Base-by-base conservation (phyloP, 495 filamentous ascomycete genomes). In the Hapsidospora chrysogenum region DNA sequence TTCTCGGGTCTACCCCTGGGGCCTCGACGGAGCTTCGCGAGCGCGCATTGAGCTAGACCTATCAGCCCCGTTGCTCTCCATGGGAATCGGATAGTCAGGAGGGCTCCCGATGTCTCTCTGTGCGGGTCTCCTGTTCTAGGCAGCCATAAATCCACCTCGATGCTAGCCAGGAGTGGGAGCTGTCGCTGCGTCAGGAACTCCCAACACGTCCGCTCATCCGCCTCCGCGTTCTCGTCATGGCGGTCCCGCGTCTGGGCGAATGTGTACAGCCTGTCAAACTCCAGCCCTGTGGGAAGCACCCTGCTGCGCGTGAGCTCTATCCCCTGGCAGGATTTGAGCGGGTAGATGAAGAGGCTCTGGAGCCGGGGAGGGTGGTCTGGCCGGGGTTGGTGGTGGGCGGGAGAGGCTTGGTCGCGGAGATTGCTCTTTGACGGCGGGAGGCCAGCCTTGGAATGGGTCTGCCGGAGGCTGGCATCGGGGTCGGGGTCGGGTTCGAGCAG, bases 271-370 rank as follows among this genome's bases (percentile, higher is more conserved):
- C 87, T 76, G 52, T 96, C 87, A 51, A 77, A 80, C 50, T 79
- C 64, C 30, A 96, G 63, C 3, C 86, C 86, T 11, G 72, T 74
- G 4, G 70, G 49, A 18, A 85, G 56, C 3, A 92, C 66, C 33
- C 74, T 71, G 29, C 70, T 74, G 34, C 61, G 46, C 35, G 68
- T 56, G 34, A 94, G 48, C 54, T 93, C 83, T 14, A 94, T 73
- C 10, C 78, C 81, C 41, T 66, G 62, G 50, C 86, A 94, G 38
- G 78, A 83, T 59, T 95, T 95, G 44, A 94, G 58, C 0, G 87
- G 87, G 51, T 86, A 92, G 27, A 83, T 76, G 60, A 78, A 85
- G 26, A 94, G 66, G 31, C 79, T 80, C 52, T 85, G 84, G 43
- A 95, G 61, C 29, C 29, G 53, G 1, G 43, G 44, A n/a, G 41